Evolutionary conservation across 148 eudicot genomes (phyloP), one percentile per base, ranked within the genome.

Genomic region (Fagopyrum homotropicum): DNA sequence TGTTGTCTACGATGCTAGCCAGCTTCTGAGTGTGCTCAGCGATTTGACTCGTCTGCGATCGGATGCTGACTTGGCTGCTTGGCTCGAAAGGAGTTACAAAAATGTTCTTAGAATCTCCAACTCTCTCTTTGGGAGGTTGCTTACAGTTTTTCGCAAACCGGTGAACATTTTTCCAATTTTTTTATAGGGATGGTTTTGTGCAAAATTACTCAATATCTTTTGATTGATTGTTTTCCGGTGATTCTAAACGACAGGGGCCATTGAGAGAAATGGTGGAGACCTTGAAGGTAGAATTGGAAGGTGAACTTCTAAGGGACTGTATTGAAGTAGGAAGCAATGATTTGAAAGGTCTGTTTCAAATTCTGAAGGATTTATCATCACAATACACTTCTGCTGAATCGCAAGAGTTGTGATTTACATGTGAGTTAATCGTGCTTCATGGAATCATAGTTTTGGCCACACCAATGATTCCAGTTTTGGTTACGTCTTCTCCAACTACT

Each of bases 281-380:
- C 9, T 54, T 93, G 80, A 81, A 86, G 78, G 80, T 44, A 73
- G 98, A 93, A 83, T 79, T 85, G 50, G 91, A 90, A 47, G 97
- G 97, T 70, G 97, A 85, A 16, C 81, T 89, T 73, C 80, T 93
- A n/a, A 82, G 78, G 82, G 98, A 93, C 79, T 91, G 95, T 49
- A 86, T 93, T 76, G 95, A 91, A 79, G 83, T 93, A 77, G 97
- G 97, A 72, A 72, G 79, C 77, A 79, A 59, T 74, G 98, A 93
- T 72, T 72, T 91, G 76, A 86, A 83, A 81, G 89, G 93, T 76
- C 48, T 93, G 82, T 50, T 89, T 63, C 90, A 85, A 75, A 76
- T 89, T 66, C 69, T 91, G 17, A 91, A 89, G 81, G 91, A 88
- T 44, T 74, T 91, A 48, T 89, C 87, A 55, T 77, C 78, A 44